Evolutionary conservation across 495 filamentous ascomycete species (phyloP).

Genomic region (Hyaloscypha bicolor): DNA sequence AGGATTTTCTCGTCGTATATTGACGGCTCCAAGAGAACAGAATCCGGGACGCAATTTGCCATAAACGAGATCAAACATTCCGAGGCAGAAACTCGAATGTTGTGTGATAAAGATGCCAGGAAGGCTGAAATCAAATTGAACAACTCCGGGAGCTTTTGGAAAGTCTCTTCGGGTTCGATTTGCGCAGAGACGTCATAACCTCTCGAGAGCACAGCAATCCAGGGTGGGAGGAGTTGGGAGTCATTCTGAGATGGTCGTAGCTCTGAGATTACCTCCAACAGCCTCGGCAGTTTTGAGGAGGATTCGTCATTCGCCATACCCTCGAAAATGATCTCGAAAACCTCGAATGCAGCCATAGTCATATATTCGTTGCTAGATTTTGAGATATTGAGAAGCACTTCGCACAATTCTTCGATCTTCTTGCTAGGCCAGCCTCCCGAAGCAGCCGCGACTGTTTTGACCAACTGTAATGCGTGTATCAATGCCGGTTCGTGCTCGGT

Average conservation of each 20-base stretch:
- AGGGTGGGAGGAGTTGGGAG: constrained; percentile 88
- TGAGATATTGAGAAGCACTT: constrained; percentile 84
- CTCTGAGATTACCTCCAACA: constrained; percentile 85
- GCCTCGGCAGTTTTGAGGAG: constrained; percentile 82
- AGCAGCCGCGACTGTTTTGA: constrained; percentile 81
- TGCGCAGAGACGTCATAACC: constrained; percentile 93
- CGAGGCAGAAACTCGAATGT: constrained; percentile 89
- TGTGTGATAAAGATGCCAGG: constrained; percentile 82
- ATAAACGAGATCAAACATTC: constrained; percentile 93
- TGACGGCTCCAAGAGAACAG: constrained; percentile 81
- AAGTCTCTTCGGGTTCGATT: constrained; percentile 81
- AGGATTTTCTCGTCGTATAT: constrained; percentile 85
- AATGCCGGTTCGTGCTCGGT: constrained; percentile 75
- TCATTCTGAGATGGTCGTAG: constrained; percentile 88
- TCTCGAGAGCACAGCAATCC: constrained; percentile 92
- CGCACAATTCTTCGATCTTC: constrained; percentile 90
- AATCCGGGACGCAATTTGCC: constrained; percentile 80
- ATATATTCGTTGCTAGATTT: constrained; percentile 89
- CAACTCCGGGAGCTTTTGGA: constrained; percentile 79
- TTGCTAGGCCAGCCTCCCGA: constrained; percentile 96
- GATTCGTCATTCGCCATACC: constrained; percentile 85
- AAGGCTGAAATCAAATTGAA: constrained; percentile 78
- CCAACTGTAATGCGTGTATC: constrained; percentile 87
- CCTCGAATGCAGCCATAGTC: constrained; percentile 92
- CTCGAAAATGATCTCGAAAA: constrained; percentile 94